phyloP scores from a whole-genome alignment of 768 basidiomycete species.

The Dioszegia aurantiaca region DNA sequence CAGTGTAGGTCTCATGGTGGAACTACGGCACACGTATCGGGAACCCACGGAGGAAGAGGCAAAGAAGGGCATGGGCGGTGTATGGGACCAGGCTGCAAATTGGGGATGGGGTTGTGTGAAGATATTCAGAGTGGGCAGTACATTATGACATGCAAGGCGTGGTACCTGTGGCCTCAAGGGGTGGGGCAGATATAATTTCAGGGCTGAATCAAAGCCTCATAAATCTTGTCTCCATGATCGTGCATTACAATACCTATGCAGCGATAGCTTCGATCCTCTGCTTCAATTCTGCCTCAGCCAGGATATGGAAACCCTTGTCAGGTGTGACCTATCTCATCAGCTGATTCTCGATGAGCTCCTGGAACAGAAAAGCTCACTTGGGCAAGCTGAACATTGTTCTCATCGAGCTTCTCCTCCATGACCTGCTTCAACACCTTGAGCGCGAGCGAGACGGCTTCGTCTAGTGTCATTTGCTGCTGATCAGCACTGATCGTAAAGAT shows the following conservation, averaged over 20 bases:
- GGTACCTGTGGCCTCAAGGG: too few species aligned
- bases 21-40: slow-evolving; percentile 36
- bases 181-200: too few species aligned
- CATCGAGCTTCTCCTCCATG: slow-evolving; percentile 99
- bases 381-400: slow-evolving; percentile 96
- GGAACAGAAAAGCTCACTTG: slow-evolving; percentile 60
- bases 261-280: slow-evolving; percentile 71
- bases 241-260: slow-evolving; percentile 20
- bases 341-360: too few species aligned
- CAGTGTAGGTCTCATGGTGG: slow-evolving; percentile 40
- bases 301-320: slow-evolving; percentile 79
- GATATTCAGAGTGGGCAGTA: slow-evolving; percentile 29
- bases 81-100: slow-evolving; percentile 46
- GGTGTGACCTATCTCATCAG: slow-evolving; percentile 65
- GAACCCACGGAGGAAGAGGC: slow-evolving; percentile 35
- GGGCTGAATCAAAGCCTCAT: too few species aligned
- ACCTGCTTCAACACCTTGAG: slow-evolving; percentile 94
- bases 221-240: too few species aligned
- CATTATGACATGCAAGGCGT: neutral
- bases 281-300: slow-evolving; percentile 76
- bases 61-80: slow-evolving; percentile 40
- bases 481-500: too few species aligned
- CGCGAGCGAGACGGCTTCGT: slow-evolving; percentile 81
- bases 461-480: slow-evolving; percentile 78
- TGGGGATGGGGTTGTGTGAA: slow-evolving; percentile 48